phyloP scores from a whole-genome alignment of 805 yeast genomes.

The Candida sphagnicola region DNA sequence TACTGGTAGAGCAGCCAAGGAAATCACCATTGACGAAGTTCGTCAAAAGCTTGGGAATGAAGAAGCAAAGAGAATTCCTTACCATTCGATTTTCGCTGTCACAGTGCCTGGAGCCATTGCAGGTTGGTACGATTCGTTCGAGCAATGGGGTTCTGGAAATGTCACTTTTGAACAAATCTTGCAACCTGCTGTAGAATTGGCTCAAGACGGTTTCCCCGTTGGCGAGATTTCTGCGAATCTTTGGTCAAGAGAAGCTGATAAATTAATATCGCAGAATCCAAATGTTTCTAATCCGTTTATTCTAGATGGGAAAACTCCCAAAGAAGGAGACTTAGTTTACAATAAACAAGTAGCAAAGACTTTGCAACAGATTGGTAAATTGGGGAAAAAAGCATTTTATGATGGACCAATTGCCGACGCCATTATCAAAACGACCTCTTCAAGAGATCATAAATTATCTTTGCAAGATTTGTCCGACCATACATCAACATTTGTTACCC shows the following conservation, averaged over 20 bases:
- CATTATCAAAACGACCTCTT: conserved; percentile 50
- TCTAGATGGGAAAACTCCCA: conserved; percentile 40
- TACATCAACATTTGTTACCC: conserved; percentile 60
- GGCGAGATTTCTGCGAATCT: conserved; percentile 50
- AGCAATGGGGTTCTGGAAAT: conserved; percentile 69
- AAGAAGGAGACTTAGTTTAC: conserved; percentile 52
- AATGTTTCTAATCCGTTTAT: conserved; percentile 30
- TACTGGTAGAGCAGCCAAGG: conserved; percentile 63
- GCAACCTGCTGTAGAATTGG: conserved; percentile 64
- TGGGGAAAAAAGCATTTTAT: conserved; percentile 67
- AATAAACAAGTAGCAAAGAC: conserved; percentile 54
- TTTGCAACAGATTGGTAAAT: conserved; percentile 45
- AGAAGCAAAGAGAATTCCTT: conserved; percentile 46
- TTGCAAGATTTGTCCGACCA: conserved; percentile 56
- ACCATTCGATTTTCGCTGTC: conserved; percentile 52
- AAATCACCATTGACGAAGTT: conserved; percentile 45
- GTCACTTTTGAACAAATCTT: conserved; percentile 55
- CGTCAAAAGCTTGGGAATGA: conserved; percentile 36
- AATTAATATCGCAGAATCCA: conserved; percentile 36
- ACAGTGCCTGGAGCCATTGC: conserved; percentile 80
- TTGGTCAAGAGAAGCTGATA: conserved; percentile 43
- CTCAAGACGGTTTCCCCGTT: conserved; percentile 65
- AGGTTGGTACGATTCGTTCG: conserved; percentile 71
- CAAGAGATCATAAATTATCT: conserved; percentile 54
- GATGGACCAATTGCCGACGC: conserved; percentile 66